A percentile compares a stretch with the other conserved stretches of the same genome.
These are phyloP conservation scores for Phaseolus coccineus DNA, from an alignment of 331 rosid species.

Conservation along the genomic window DNA sequence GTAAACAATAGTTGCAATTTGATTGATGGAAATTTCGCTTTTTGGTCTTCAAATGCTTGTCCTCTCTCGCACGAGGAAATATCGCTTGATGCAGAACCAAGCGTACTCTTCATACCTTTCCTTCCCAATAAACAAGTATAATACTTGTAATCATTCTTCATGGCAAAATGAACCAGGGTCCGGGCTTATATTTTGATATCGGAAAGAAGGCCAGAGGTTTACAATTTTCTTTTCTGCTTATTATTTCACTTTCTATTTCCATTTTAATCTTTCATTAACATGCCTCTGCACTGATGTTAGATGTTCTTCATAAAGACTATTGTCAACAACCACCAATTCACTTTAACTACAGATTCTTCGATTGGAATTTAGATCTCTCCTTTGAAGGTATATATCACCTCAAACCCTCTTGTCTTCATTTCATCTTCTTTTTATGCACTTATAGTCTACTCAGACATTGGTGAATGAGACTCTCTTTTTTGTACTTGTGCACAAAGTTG, in stretches of 20 bases:
- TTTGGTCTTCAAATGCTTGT: neutral
- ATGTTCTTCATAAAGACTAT: conserved; percentile 17
- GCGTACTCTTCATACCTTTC: neutral
- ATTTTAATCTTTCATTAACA: neutral
- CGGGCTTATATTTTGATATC: conserved; percentile 30
- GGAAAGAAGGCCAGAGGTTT: conserved; percentile 35
- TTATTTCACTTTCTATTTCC: neutral
- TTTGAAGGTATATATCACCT: conserved; percentile 1
- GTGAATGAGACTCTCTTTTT: neutral
- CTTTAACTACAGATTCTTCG: conserved; percentile 19
- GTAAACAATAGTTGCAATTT: neutral
- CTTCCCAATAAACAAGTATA: neutral
- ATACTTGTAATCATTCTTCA: neutral
- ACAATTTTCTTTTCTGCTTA: neutral
- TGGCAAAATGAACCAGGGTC: conserved; percentile 16
- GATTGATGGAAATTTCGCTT: conserved; percentile 4
- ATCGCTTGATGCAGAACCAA: conserved; percentile 1
- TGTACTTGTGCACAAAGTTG: neutral
- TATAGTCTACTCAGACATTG: neutral
- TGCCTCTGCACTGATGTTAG: neutral
- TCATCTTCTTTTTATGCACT: neutral
- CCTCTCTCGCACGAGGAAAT: conserved; percentile 5
- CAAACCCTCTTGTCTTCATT: neutral
- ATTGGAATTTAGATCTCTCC: conserved; percentile 18
- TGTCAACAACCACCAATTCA: conserved; percentile 28